A percentile compares a stretch with the other conserved stretches of the same genome.
These are phyloP conservation scores for Combretum micranthum DNA, from an alignment of 345 rosid species.

Conservation along the genomic window DNA sequence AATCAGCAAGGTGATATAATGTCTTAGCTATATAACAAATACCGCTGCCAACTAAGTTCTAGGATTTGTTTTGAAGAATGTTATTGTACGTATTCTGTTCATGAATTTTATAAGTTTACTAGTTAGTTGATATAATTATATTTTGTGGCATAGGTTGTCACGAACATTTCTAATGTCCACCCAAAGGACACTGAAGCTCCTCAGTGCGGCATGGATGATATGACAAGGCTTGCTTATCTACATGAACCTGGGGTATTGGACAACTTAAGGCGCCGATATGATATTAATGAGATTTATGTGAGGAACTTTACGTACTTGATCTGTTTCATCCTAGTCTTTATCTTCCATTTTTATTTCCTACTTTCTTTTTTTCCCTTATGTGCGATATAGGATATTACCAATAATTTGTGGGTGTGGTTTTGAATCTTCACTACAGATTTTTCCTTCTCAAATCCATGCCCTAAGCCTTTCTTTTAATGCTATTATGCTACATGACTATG, in stretches of 20 bases:
- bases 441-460: background rate
- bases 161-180: conserved; percentile 46
- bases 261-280: conserved; percentile 67
- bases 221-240: conserved; percentile 91
- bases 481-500: too few species aligned
- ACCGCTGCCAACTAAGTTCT: too few species aligned
- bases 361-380: too few species aligned
- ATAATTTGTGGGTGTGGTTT: background rate
- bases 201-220: conserved; percentile 82
- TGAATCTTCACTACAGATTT: background rate
- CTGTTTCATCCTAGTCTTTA: background rate
- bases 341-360: background rate
- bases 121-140: conserved; percentile 1
- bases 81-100: background rate
- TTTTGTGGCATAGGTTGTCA: conserved; percentile 39
- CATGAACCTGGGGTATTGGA: conserved; percentile 96
- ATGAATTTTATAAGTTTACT: background rate
- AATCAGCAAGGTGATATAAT: too few species aligned
- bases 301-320: conserved; percentile 23
- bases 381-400: background rate
- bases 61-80: conserved; percentile 1
- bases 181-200: conserved; percentile 94
- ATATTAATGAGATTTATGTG: conserved; percentile 88
- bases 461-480: background rate
- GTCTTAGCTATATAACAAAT: too few species aligned